phyloP scores from a whole-genome alignment of 257 asterid genomes.

The Lycium barbarum region DNA sequence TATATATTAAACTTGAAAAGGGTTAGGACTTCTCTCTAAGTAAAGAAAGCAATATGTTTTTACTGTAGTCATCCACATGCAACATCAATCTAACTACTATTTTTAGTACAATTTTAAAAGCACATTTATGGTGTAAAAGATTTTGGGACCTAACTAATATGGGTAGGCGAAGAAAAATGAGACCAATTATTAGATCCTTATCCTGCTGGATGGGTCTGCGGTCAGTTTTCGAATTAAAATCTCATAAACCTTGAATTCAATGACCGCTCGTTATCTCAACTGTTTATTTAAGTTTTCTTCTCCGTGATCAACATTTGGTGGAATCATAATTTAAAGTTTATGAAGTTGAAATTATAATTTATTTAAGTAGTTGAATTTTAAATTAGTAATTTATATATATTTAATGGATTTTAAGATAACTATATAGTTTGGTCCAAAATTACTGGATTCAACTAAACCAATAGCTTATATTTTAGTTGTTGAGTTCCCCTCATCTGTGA shows the following conservation, averaged over 20 bases:
- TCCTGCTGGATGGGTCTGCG: background rate
- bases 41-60: too few species aligned
- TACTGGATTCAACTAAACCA: background rate
- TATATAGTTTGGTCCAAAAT: fast-evolving
- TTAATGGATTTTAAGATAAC: background rate
- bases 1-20: too few species aligned
- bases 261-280: background rate
- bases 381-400: too few species aligned
- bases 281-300: background rate
- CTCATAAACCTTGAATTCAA: background rate
- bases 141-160: constrained; percentile 17
- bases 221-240: constrained; percentile 14
- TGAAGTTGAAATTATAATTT: too few species aligned
- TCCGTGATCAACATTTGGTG: background rate
- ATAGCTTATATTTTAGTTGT: background rate
- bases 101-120: background rate
- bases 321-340: too few species aligned
- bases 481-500: background rate
- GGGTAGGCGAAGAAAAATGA: constrained; percentile 17
- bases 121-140: background rate
- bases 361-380: too few species aligned
- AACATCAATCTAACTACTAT: background rate
- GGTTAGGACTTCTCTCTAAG: too few species aligned
- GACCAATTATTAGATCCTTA: background rate
- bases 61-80: too few species aligned